Evolutionary conservation across 306 rosid genomes (phyloP), one percentile per base, ranked within the genome.

Genomic region (Casuarina cunninghamiana): DNA sequence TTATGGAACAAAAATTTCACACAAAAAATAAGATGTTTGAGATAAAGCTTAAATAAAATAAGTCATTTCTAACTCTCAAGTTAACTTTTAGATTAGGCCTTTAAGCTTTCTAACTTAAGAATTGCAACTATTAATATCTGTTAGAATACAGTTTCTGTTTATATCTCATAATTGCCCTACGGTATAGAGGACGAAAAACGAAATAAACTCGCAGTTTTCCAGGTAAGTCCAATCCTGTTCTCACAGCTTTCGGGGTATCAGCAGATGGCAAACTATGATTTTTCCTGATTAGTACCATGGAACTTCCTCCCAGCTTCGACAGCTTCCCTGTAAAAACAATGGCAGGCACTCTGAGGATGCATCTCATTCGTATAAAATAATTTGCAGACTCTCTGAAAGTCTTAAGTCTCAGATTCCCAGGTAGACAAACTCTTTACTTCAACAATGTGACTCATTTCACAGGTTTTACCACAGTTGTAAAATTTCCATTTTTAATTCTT

Each of bases 241-340:
- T 35, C 43, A 35, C 68, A 1, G 35, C 38, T 13, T 32, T 10
- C 5, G n/a, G 21, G 76, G 54, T 61, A 61, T 58, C 69, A 48
- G 72, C 51, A 38, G 71, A 77, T 37, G 50, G 60, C 68, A 10
- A 54, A 71, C 79, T 90, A 86, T 9, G 88, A 74, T 13, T 79
- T 83, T 41, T 81, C 80, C 78, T 90, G 79, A 65, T 84, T 79
- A 0, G 81, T 81, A 43, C 86, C 91, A 69, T 96, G 98, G 84
- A 91, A 91, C 81, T 88, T 89, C 81, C 93, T 85, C 77, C 98
- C 99, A 12, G 96, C 90, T 78, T 93, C 99, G 15, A 93, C 96
- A 71, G 99, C 99, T 89, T 96, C 98, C 84, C 98, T 93, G 91
- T 77, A 81, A 75, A 81, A 21, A 21, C 0, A 41, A 50, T 77